These are phyloP conservation scores for Nevesoporus exiguus DNA, from an alignment of 768 basidiomycete genomes.

Conservation along the genomic window DNA sequence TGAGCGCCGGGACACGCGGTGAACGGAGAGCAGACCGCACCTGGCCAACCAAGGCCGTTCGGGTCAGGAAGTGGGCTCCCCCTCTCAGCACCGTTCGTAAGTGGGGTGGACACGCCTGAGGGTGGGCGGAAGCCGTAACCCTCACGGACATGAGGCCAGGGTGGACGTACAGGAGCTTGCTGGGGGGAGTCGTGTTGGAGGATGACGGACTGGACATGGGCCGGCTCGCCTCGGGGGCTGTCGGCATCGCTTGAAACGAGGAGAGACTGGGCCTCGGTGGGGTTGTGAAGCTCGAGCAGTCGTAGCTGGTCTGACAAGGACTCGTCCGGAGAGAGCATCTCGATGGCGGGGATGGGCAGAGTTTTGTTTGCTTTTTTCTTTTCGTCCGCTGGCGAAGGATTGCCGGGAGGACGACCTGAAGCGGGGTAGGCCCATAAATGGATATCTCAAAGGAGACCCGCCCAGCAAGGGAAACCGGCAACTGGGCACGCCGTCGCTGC, in stretches of 20 bases:
- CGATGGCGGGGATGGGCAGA: background rate
- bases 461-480: slow-evolving; percentile 5
- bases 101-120: slow-evolving; percentile 67
- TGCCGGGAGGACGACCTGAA: slow-evolving; percentile 8
- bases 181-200: slow-evolving; percentile 13
- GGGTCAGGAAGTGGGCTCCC: slow-evolving; percentile 42
- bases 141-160: slow-evolving; percentile 49
- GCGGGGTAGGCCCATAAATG: slow-evolving; percentile 21
- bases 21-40: slow-evolving; percentile 38
- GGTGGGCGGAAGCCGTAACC: slow-evolving; percentile 79
- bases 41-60: slow-evolving; percentile 92
- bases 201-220: background rate
- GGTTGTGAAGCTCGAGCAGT: slow-evolving; percentile 39
- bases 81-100: slow-evolving; percentile 28
- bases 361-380: background rate
- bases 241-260: slow-evolving; percentile 7
- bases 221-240: slow-evolving; percentile 5
- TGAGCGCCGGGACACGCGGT: slow-evolving; percentile 11
- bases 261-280: slow-evolving; percentile 2
- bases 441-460: slow-evolving; percentile 21
- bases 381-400: background rate
- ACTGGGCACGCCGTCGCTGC: background rate
- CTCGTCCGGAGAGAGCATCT: slow-evolving; percentile 34
- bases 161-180: slow-evolving; percentile 16
- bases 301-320: slow-evolving; percentile 46